Evolutionary conservation across 2,329 filamentous ascomycete species (phyloP), one percentile per base, ranked within the genome.

Genomic region (Xylariaceae sp.): DNA sequence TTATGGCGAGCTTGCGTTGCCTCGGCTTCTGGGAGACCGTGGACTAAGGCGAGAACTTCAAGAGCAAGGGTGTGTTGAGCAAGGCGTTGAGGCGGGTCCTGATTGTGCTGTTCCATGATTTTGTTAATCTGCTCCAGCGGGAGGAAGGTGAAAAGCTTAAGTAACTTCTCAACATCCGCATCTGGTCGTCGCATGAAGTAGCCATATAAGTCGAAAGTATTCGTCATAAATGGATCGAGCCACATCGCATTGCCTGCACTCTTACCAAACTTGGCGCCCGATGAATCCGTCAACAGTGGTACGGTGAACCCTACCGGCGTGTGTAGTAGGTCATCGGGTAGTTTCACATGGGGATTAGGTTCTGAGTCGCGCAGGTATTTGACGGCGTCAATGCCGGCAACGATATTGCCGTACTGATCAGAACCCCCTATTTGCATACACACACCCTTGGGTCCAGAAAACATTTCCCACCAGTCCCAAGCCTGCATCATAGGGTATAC

Each of bases 391-490:
- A 94, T 87, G 42, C 94, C 94, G 10, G 92, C 86, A 23, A 95
- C 82, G 60, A 99, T 97, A 73, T 99, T 99, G 58, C 94, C 94
- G 69, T 88, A 97, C 74, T 99, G 94, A 69, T 99, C 94, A 6
- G 92, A 92, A 32, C 94, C 94, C 53, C 94, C 94, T 46, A 99
- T 90, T 73, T 99, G 92, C 69, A 97, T 82, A 67, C 92, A 87
- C 8, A 92, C 80, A 8, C 26, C 41, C 81, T 79, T 45, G 20
- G 80, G 78, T 40, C 83, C 80, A 57, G 64, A 71, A 73, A 89
- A 95, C 75, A 97, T 81, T 63, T 89, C 81, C 90, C 91, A 97
- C 84, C 92, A 99, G 71, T 99, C 94, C 88, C 92, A 97, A 18
- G 88, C 92, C 70, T 99, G 94, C 65, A 97, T 84, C 13, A 99